Evolutionary conservation across 495 filamentous ascomycete species (phyloP).

Genomic region (Penicillium subrubescens): DNA sequence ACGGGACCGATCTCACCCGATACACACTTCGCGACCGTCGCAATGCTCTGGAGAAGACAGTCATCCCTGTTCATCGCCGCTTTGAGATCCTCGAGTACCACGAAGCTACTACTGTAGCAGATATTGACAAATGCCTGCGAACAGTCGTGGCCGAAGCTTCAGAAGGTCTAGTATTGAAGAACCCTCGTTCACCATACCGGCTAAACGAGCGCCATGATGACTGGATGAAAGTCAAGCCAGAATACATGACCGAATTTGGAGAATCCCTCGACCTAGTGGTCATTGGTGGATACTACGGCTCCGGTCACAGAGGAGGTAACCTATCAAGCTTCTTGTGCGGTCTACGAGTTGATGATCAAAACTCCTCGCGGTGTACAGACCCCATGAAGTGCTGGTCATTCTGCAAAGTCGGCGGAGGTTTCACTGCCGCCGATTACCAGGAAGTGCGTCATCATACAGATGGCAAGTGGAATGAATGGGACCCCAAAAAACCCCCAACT

Average conservation of each 20-base stretch:
- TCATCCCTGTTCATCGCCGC: conserved; percentile 68
- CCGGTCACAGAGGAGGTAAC: conserved; percentile 77
- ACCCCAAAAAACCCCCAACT: conserved; percentile 74
- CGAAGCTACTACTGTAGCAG: conserved; percentile 63
- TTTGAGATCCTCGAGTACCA: conserved; percentile 82
- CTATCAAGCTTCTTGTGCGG: conserved; percentile 89
- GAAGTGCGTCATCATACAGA: conserved; percentile 81
- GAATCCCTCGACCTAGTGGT: conserved; percentile 89
- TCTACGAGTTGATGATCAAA: conserved; percentile 67
- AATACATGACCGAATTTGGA: conserved; percentile 97
- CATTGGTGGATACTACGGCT: conserved; percentile 91
- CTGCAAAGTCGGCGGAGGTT: conserved; percentile 94
- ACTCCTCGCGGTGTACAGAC: conserved; percentile 56
- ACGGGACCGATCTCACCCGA: conserved; percentile 73
- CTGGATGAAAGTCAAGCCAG: conserved; percentile 99
- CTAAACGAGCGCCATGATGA: conserved; percentile 92
- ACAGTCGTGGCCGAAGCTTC: conserved; percentile 84
- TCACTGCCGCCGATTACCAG: conserved; percentile 82
- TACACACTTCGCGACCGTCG: conserved; percentile 84
- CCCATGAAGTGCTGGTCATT: conserved; percentile 85
- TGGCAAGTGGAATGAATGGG: conserved; percentile 89
- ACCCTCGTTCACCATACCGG: conserved; percentile 81
- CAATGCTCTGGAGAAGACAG: conserved; percentile 67
- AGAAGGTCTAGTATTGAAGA: conserved; percentile 93
- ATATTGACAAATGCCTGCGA: conserved; percentile 77